Conservation (phyloP, 228 moss, liverwort and hornwort species). For the Sphagnum magellanicum region DNA sequence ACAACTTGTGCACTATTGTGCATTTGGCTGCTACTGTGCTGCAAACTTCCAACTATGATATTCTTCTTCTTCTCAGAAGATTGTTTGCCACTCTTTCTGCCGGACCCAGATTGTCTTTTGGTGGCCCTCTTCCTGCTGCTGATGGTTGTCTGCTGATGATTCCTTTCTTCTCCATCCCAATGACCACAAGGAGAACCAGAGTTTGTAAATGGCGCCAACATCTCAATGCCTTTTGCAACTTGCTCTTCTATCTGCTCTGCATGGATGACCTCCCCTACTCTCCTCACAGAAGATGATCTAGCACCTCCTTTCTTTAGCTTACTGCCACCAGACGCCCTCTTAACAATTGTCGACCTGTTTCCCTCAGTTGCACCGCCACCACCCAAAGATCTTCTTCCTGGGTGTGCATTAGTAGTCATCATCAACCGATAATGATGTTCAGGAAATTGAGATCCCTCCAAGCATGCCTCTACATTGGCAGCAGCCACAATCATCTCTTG, state of each 20-base stretch:
- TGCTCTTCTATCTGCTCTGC: neutral
- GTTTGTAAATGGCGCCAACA: neutral
- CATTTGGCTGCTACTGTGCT: too few relatives aligned
- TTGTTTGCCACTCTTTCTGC: neutral
- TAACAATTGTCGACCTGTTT: neutral
- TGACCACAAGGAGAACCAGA: neutral
- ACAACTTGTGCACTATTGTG: too few relatives aligned
- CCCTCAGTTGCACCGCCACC: too few relatives aligned
- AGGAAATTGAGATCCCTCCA: neutral
- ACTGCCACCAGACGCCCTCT: neutral
- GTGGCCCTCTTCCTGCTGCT: neutral
- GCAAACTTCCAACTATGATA: neutral
- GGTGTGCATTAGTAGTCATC: too few relatives aligned
- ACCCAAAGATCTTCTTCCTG: too few relatives aligned
- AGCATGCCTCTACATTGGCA: neutral
- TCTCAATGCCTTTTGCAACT: neutral
- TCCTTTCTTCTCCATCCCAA: neutral
- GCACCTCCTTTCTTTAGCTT: neutral
- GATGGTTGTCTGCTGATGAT: neutral
- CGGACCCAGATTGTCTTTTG: neutral
- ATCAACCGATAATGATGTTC: neutral
- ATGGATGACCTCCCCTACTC: neutral
- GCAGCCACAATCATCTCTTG: neutral
- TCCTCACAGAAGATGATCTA: neutral
- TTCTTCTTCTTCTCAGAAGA: neutral